Evolutionary conservation across 371 early-diverging fungal species (phyloP).

Genomic region (Mucor mucedo): DNA sequence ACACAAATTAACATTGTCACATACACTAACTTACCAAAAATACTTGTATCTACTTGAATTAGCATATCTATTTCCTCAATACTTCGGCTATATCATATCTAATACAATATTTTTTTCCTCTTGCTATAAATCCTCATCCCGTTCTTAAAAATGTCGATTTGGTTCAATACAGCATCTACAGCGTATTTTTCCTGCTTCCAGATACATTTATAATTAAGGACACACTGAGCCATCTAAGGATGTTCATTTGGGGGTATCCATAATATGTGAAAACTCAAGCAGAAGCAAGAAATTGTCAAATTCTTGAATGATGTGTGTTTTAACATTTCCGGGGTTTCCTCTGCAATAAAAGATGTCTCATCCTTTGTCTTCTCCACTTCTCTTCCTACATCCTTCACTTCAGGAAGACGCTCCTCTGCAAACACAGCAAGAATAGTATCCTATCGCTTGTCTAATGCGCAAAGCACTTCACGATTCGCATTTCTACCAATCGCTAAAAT

Average conservation of each 20-base stretch:
- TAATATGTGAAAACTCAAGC: slow-evolving; percentile 59
- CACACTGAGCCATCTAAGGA: slow-evolving; percentile 69
- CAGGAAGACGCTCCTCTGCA: slow-evolving; percentile 3
- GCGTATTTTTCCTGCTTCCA: slow-evolving; percentile 58
- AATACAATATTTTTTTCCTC: slow-evolving; percentile 60
- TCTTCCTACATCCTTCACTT: not conserved
- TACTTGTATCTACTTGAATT: too few species aligned
- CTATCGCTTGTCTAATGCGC: slow-evolving; percentile 66
- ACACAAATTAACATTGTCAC: too few species aligned
- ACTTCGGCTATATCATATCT: slow-evolving; percentile 48
- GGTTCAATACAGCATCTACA: slow-evolving; percentile 60
- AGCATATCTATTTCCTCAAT: slow-evolving; percentile 33
- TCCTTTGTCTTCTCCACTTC: not conserved
- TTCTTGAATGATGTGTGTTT: not conserved
- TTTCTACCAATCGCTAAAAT: slow-evolving; percentile 67
- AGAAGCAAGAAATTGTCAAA: slow-evolving; percentile 48
- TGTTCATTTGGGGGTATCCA: slow-evolving; percentile 69
- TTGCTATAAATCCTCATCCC: slow-evolving; percentile 58
- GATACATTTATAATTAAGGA: slow-evolving; percentile 64
- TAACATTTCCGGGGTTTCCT: not conserved
- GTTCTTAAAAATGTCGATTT: slow-evolving; percentile 54
- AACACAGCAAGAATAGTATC: slow-evolving; percentile 46
- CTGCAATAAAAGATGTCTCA: not conserved
- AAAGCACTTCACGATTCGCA: slow-evolving; percentile 62
- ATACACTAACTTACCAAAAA: slow-evolving; percentile 32